Percentiles rank a stretch among this genome's conserved stretches.
These are phyloP conservation scores for Myrmaecium sp. DNA, from an alignment of 2,329 filamentous ascomycete species.

Conservation along the genomic window DNA sequence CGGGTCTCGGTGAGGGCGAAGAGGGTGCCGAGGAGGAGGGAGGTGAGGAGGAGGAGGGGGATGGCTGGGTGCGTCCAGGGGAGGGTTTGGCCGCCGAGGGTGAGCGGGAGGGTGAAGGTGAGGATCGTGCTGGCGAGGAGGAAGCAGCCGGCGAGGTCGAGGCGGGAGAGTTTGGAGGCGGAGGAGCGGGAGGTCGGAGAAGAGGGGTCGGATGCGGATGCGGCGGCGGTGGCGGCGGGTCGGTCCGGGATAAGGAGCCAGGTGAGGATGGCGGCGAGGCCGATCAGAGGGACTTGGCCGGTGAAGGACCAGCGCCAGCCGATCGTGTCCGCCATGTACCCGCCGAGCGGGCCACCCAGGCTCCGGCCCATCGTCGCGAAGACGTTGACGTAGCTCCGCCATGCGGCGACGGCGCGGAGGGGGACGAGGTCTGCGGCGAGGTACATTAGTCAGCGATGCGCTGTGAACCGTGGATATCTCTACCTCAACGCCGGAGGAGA, in stretches of 20 bases:
- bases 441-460: too few species aligned
- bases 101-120: conserved; percentile 28
- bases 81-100: conserved; percentile 25
- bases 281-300: conserved; percentile 38
- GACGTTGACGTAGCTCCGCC: conserved; percentile 35
- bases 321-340: conserved; percentile 42
- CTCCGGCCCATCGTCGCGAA: conserved; percentile 32
- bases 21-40: conserved; percentile 10
- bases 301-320: conserved; percentile 52
- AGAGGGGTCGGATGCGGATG: conserved; percentile 1
- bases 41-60: conserved; percentile 13
- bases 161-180: conserved; percentile 27
- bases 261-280: conserved; percentile 33
- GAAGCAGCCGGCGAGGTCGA: conserved; percentile 42
- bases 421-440: conserved; percentile 34
- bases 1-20: conserved; percentile 21
- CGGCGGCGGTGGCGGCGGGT: background rate
- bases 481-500: too few species aligned
- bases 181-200: background rate
- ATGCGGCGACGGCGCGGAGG: conserved; percentile 29
- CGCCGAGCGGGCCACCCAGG: conserved; percentile 39
- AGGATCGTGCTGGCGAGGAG: conserved; percentile 29
- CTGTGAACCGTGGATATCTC: too few species aligned
- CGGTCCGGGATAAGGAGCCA: conserved; percentile 9
- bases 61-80: conserved; percentile 22